Conservation (phyloP, 176 grass and related monocot species). For the Juncus effusus region DNA sequence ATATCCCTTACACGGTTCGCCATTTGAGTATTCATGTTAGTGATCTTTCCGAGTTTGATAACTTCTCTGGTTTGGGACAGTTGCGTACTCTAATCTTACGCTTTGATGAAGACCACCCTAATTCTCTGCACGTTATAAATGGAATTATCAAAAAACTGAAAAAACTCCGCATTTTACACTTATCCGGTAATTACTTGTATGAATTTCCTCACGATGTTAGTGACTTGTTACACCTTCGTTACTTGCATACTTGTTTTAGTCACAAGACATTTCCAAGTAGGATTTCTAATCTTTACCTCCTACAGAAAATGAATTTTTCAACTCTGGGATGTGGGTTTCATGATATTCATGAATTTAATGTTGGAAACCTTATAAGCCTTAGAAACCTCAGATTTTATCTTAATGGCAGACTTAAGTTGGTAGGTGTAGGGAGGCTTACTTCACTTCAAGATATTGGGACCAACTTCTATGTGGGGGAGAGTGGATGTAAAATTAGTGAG, state of each 20-base stretch:
- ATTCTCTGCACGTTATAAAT: neutral
- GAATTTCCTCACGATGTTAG: neutral
- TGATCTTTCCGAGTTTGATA: neutral
- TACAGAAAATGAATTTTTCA: neutral
- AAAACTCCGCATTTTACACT: conserved; percentile 9
- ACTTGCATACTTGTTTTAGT: neutral
- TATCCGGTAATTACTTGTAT: neutral
- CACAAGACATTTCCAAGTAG: neutral
- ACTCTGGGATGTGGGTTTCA: no score
- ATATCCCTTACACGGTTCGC: conserved; percentile 4
- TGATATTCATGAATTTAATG: neutral
- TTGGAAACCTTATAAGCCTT: conserved; percentile 26
- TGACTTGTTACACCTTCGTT: conserved; percentile 14
- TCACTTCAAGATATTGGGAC: conserved; percentile 13
- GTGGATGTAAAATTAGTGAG: conserved; percentile 22
- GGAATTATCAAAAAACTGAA: conserved; percentile 1
- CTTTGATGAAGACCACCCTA: neutral
- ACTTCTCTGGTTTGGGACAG: neutral
- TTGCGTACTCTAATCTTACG: neutral
- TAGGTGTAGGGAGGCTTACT: conserved; percentile 15
- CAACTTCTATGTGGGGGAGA: conserved; percentile 1
- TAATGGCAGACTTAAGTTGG: neutral
- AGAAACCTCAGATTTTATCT: neutral
- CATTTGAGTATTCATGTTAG: conserved; percentile 5
- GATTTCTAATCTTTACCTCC: conserved; percentile 5